Evolutionary conservation across 2,329 filamentous ascomycete genomes (phyloP), one percentile per base, ranked within the genome.

Genomic region (Aciculosporium take): DNA sequence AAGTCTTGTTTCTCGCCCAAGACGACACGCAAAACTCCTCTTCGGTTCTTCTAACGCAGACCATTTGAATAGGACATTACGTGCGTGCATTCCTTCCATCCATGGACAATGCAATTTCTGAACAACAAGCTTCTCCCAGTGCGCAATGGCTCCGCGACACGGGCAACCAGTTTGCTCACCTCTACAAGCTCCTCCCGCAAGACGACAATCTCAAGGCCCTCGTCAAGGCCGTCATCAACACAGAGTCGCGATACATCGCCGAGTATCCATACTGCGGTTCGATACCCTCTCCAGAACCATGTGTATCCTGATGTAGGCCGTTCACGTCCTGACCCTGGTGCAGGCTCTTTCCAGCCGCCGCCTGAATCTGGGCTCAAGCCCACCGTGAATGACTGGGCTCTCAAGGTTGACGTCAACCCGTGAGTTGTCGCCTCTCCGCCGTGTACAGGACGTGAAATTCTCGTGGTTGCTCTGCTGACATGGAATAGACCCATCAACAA

Each of bases 271-370:
- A 91, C 60, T 94, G 87, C 68, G 52, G 53, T 53, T 37, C 4
- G 43, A 17, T 4, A 9, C 3, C 5, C 4, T 32, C 3, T 17
- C 13, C 21, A 5, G 9, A 20, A 5, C 7, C 17, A 7, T 5
- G 24, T 17, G 15, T 24, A 20, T 32, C 8, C 10, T 12, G 7
- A 18, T 18, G 8, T 8, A 13, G 13, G 10, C 8, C n/a, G 12
- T n/a, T 8, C 20, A 10, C 12, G 20, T 28, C 7, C 45, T 46
- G 7, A 48, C 36, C n/a, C 9, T 2, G 4, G 4, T 5, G 9
- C 9, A 54, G 91, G 94, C 57, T 81, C 84, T 10, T 94, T 94
- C 62, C 87, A 94, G 56, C 85, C 87, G 2, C 87, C 87, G 0
- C 71, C 76, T 2, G 83, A 85, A 39, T 86, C 82, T 39, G 74